Evolutionary conservation across 2,329 filamentous ascomycete species (phyloP), one percentile per base, ranked within the genome.

Genomic region (Colletotrichum ledebouriae): DNA sequence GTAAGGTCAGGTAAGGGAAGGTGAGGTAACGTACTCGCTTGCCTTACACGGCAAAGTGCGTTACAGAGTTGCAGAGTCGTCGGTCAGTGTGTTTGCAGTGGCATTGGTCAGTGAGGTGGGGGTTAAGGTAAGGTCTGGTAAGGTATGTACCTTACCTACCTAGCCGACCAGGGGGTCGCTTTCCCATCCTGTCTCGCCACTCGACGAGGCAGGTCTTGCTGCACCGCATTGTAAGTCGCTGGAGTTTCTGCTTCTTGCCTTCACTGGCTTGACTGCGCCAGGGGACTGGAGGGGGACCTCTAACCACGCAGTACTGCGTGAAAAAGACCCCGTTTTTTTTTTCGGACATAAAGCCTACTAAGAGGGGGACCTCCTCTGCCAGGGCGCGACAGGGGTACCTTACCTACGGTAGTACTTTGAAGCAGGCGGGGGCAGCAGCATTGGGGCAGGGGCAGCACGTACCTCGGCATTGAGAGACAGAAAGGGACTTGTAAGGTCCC

Each of bases 61-160:
- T 68, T 68, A 68, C 65, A 68, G 65, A 68, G 62, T 68, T 68
- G 65, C 65, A 68, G 61, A 68, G 44, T 65, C 13, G 39, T 63
- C 46, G 47, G 65, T 68, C 65, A 68, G 47, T 65, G 65, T 68
- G 65, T 49, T 59, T 68, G 65, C 65, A 68, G 65, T 65, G 61
- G 65, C 61, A 68, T 65, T 68, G 65, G 65, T 59, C 65, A 59
- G 65, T 41, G 57, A 61, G 65, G 25, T 25, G 25, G 25, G 25
- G 65, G 29, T 25, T 4, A 25, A 25, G 25, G 25, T 25, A 29
- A 29, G 29, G 6, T 29, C 29, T 29, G 29, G 29, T 29, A 6
- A 7, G 7, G 29, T 29, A 29, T 29, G 29, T 29, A 29, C 29
- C 29, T 29, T 25, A 25, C 25, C 25, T 29, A 29, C 44, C 46